Evolutionary conservation across 2,329 filamentous ascomycete genomes (phyloP).

Genomic region (Zymoseptoria brevis): DNA sequence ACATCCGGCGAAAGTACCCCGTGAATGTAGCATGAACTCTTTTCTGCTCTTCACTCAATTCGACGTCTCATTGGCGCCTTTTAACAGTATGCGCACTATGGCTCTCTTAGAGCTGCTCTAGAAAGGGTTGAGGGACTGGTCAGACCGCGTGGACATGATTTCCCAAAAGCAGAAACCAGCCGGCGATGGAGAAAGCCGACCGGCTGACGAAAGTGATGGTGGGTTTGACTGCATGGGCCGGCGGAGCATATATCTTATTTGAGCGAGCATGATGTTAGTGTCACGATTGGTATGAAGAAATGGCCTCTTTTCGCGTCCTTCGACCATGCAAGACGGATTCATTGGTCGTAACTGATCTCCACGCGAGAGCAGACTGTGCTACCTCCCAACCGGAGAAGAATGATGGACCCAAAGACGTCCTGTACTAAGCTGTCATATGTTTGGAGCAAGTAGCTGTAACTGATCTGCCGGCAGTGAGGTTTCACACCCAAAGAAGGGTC

Average conservation of each 20-base stretch:
- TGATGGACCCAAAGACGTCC: too few relatives aligned
- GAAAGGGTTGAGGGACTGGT: neutral
- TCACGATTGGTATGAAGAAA: neutral
- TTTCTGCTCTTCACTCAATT: neutral
- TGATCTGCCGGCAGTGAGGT: neutral
- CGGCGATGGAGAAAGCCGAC: neutral
- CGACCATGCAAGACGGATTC: neutral
- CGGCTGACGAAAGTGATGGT: neutral
- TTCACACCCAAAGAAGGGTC: neutral
- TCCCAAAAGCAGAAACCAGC: neutral
- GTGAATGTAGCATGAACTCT: neutral
- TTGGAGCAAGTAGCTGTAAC: neutral
- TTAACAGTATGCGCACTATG: neutral
- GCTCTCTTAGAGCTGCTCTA: neutral
- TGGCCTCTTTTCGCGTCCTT: neutral
- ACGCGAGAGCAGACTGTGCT: neutral
- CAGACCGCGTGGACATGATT: neutral
- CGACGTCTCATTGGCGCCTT: neutral
- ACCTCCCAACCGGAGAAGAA: neutral
- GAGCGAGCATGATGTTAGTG: neutral
- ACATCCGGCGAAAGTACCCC: constrained; percentile 1
- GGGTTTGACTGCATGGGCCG: neutral
- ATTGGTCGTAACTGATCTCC: neutral
- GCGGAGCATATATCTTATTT: neutral
- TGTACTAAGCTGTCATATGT: too few relatives aligned